These are phyloP conservation scores for Teratosphaeria destructans DNA, from an alignment of 2,329 filamentous ascomycete species.

Conservation along the genomic window DNA sequence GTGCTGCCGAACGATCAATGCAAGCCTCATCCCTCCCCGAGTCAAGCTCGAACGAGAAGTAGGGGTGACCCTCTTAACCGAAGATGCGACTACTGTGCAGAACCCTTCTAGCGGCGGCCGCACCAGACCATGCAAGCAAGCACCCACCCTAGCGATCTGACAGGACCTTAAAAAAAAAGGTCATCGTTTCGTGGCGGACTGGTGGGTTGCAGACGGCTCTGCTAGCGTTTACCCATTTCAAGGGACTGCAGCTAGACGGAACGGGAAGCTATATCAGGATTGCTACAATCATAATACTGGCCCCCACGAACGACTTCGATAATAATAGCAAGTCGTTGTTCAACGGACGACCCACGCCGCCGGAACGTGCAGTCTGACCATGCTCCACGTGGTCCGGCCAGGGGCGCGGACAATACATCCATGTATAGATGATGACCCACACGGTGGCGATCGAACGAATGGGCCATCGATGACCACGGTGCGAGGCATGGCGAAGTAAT, in stretches of 20 bases:
- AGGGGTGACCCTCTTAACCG: background rate
- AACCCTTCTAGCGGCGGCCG: background rate
- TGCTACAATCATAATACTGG: background rate
- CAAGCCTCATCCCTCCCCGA: background rate
- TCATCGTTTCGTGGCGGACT: background rate
- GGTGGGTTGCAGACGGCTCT: background rate
- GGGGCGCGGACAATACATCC: background rate
- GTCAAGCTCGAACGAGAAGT: background rate
- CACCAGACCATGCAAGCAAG: background rate
- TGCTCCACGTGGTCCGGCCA: background rate
- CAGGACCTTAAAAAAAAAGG: background rate
- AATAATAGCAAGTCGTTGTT: background rate
- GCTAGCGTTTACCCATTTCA: background rate
- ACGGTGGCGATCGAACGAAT: background rate
- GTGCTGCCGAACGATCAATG: background rate
- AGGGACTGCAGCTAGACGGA: background rate
- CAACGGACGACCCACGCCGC: too few species aligned
- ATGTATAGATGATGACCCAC: background rate
- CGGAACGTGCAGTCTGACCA: background rate
- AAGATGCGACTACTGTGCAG: background rate
- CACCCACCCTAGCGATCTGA: background rate
- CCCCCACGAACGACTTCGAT: background rate
- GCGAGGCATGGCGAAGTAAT: background rate
- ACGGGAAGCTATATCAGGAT: background rate
- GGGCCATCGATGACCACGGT: background rate